phyloP scores from a whole-genome alignment of 1,139 yeast species.

The Sugiyamaella pinicola region DNA sequence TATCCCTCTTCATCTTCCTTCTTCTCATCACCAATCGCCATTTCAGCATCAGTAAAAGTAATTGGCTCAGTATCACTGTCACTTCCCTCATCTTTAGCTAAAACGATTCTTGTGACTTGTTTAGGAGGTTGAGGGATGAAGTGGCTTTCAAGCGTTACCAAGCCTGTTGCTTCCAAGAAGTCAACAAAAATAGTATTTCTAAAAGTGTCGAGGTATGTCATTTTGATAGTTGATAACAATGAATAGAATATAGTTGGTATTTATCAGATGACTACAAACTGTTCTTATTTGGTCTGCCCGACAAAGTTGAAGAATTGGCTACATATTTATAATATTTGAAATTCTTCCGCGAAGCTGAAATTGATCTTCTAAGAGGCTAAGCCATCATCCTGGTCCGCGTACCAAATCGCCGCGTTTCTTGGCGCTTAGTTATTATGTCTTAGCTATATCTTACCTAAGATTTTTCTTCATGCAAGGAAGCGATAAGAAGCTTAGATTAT shows the following conservation, averaged over 20 bases:
- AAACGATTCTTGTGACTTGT: background rate
- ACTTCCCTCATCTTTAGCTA: background rate
- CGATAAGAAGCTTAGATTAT: background rate
- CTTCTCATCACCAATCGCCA: background rate
- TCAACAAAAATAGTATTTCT: conserved; percentile 28
- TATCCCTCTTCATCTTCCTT: conserved; percentile 37
- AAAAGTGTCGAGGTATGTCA: conserved; percentile 24
- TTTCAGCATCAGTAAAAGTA: conserved; percentile 2
- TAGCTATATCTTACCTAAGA: no score
- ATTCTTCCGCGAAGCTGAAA: background rate
- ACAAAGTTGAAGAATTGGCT: background rate
- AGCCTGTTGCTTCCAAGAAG: conserved; percentile 24
- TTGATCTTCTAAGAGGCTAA: no score
- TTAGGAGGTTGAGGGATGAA: conserved; percentile 23
- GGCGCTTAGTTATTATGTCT: no score
- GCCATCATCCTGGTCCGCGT: no score
- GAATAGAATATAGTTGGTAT: background rate
- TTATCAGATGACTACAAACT: no score
- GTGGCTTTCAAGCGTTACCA: conserved; percentile 21
- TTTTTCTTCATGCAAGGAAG: background rate
- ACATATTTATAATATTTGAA: background rate
- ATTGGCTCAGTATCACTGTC: conserved; percentile 9
- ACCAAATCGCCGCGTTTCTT: no score
- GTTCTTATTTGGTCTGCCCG: no score
- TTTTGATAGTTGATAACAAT: background rate